phyloP scores from a whole-genome alignment of 2,329 filamentous ascomycete species.

The Phialophora expanda region DNA sequence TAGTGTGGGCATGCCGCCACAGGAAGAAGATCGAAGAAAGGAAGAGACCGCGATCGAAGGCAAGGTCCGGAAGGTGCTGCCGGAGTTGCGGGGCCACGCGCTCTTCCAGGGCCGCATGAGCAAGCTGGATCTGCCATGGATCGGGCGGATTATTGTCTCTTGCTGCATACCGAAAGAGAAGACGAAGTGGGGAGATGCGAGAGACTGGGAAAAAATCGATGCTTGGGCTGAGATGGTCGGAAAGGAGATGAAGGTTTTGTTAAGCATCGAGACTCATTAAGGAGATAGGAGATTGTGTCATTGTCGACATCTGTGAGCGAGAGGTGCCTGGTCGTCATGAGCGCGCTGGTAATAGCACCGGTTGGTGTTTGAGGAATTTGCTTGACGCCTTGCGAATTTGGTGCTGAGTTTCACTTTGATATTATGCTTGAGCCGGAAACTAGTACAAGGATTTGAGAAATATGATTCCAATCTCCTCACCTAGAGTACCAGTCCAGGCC shows the following conservation, averaged over 20 bases:
- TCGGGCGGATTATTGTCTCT: neutral
- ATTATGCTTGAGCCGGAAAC: too few relatives aligned
- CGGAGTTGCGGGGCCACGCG: neutral
- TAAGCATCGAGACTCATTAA: neutral
- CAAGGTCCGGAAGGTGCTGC: neutral
- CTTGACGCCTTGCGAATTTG: too few relatives aligned
- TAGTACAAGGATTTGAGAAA: neutral
- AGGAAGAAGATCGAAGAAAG: neutral
- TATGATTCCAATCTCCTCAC: neutral
- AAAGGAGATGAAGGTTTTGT: neutral
- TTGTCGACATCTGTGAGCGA: neutral
- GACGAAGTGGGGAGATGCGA: neutral
- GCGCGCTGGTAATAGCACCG: neutral
- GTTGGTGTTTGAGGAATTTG: neutral
- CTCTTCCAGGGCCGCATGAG: neutral
- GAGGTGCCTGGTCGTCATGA: neutral
- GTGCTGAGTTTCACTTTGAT: too few relatives aligned
- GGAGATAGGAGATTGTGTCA: neutral
- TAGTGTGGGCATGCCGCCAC: neutral
- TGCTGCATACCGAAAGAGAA: constrained; percentile 6
- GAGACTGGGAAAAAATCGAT: constrained; percentile 10
- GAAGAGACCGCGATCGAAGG: neutral
- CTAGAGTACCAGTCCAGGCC: neutral
- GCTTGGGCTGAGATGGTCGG: neutral
- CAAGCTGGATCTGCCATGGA: neutral